Evolutionary conservation across 345 rosid genomes (phyloP).

Genomic region (Syzygium grande): DNA sequence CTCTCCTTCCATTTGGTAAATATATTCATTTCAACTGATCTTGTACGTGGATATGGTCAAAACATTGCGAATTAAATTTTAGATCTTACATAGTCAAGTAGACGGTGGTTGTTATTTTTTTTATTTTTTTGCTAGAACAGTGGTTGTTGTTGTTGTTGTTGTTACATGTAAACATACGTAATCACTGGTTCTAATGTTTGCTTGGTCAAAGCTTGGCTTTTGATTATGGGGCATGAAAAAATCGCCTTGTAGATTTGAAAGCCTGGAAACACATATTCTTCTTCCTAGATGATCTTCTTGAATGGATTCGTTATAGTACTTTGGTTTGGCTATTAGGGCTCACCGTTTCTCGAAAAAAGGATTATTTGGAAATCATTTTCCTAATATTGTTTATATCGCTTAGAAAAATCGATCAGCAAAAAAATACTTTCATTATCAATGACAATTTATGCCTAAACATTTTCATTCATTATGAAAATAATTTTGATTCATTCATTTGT

Average conservation of each 20-base stretch:
- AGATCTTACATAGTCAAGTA: not conserved
- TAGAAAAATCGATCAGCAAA: not conserved
- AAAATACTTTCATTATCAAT: not conserved
- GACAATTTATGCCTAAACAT: not conserved
- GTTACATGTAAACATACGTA: not conserved
- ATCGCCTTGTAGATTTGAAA: not conserved
- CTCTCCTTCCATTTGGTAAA: not conserved
- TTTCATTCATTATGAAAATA: not conserved
- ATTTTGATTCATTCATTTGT: not conserved
- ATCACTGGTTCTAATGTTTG: not conserved
- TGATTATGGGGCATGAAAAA: not conserved
- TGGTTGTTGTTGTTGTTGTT: not conserved
- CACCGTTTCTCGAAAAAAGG: not conserved
- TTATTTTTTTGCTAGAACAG: too few relatives aligned
- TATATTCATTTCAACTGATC: not conserved
- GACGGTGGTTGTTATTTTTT: not conserved
- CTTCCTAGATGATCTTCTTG: not conserved
- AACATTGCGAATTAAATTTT: not conserved
- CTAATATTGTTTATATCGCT: not conserved
- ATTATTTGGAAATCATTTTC: not conserved
- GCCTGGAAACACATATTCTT: not conserved
- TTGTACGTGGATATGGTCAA: not conserved
- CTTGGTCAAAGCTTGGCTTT: not conserved
- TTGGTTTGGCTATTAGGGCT: not conserved
- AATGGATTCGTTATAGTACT: not conserved